These are phyloP conservation scores for Prunella vulgaris DNA, from an alignment of 257 asterid genomes.

Conservation along the genomic window DNA sequence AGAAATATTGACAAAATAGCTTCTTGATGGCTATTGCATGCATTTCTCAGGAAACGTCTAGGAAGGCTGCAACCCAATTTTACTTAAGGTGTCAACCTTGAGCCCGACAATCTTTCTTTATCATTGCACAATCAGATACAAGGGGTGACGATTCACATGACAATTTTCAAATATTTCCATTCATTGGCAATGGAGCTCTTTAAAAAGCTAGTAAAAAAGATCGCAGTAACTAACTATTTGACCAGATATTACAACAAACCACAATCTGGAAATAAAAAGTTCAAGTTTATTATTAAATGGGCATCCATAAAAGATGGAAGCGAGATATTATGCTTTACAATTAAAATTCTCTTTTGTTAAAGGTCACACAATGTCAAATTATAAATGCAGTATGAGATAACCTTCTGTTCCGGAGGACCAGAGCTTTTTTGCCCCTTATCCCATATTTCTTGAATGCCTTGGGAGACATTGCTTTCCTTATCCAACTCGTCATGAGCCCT, in stretches of 20 bases:
- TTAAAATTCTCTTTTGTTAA: background rate
- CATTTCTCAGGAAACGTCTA: background rate
- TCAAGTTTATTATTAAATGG: background rate
- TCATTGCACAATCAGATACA: slow-evolving; percentile 5
- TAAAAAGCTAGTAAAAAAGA: background rate
- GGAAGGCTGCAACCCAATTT: too few species aligned
- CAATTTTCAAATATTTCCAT: background rate
- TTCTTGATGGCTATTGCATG: background rate
- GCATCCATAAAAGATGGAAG: background rate
- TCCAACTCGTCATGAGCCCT: slow-evolving; percentile 36
- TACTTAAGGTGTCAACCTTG: background rate
- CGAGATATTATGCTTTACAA: background rate
- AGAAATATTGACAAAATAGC: background rate
- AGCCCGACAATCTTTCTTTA: background rate
- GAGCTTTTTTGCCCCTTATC: slow-evolving; percentile 49
- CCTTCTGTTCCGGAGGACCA: slow-evolving; percentile 94
- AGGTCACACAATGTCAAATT: background rate
- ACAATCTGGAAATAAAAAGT: background rate
- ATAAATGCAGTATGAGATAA: slow-evolving; percentile 22
- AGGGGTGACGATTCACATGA: background rate
- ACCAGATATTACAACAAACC: background rate
- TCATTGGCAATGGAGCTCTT: background rate
- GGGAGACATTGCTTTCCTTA: slow-evolving; percentile 44
- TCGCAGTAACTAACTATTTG: background rate
- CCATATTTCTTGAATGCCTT: slow-evolving; percentile 49